Base-by-base conservation (phyloP, 805 yeast genomes). In the Scheffersomyces amazonensis region DNA sequence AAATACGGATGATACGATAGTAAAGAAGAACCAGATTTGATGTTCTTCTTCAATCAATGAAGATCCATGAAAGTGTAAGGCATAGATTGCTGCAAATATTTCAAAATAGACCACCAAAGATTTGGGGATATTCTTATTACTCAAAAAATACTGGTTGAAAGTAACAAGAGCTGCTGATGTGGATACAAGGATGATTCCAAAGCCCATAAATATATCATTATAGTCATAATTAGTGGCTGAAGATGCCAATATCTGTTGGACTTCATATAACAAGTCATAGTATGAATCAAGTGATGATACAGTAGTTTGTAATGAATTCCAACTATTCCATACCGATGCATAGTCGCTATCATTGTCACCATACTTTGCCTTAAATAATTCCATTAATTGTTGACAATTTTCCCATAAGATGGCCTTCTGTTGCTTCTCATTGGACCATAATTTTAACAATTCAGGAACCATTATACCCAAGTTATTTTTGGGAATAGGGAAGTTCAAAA, bases 21-120 rank as follows among this genome's bases (percentile, higher is more conserved):
- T 48, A 13, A 62, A 50, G 21, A 57, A 85, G 87, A 95, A 93
- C 99, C 99, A 93, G 13, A 90, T 59, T 54, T 90, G 96, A 54
- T 93, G 95, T 54, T 93, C 99, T 58, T 93, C 99, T 53, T 93
- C 99, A 13, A 93, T 84, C 40, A 90, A 69, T 3, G 73, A 66
- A 4, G 73, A 67, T 19, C 96, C 90, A 43, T 95, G 87, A 9
- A 90, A 96, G 63, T 90, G 87, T 46, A 83, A 72, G 0, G 87
- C 71, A 47, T 62, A 69, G 2, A 54, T 12, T 0, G 69, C 25
- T 2, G 82, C 75, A 37, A 81, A 71, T 0, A 67, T 33, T 28
- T 71, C 31, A 15, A 65, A 32, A 49, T 53, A 53, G 39, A 39
- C 35, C 15, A 50, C 58, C 21, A 52, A 50, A 9, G 40, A 35